Conservation (phyloP, 768 basidiomycete genomes). For the Leccinum arenicola region DNA sequence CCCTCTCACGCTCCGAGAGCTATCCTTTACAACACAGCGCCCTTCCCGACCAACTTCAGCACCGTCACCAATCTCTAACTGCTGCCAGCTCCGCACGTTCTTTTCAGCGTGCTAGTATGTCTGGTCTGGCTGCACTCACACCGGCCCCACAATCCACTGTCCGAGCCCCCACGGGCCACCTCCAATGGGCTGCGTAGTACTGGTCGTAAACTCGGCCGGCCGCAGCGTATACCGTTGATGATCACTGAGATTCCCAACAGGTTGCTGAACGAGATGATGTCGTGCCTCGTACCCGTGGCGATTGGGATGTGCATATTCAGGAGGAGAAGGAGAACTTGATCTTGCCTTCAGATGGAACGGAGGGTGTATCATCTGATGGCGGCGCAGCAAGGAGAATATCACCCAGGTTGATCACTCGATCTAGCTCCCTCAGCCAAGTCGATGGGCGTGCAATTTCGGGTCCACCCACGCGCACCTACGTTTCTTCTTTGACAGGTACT, state of each 20-base stretch:
- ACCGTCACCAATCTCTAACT: conserved; percentile 26
- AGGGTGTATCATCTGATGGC: conserved; percentile 25
- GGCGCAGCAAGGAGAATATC: conserved; percentile 22
- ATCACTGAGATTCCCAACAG: conserved; percentile 32
- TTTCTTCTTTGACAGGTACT: conserved; percentile 23
- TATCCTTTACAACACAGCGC: conserved; percentile 42
- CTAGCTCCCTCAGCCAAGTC: conserved; percentile 32
- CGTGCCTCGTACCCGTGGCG: conserved; percentile 25
- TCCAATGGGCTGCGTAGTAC: conserved; percentile 35
- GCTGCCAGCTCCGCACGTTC: conserved; percentile 39
- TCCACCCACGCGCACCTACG: conserved; percentile 32
- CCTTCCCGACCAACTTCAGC: conserved; percentile 30
- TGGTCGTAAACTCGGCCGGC: conserved; percentile 33
- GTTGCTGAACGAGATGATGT: conserved; percentile 36
- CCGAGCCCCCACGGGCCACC: conserved; percentile 27
- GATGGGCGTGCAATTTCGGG: conserved; percentile 35
- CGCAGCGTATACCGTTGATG: conserved; percentile 38
- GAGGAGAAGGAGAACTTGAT: conserved; percentile 42
- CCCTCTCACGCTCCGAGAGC: conserved; percentile 68
- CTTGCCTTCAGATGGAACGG: conserved; percentile 24
- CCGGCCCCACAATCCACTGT: conserved; percentile 28
- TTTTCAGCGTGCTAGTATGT: conserved; percentile 66
- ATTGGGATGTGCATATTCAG: conserved; percentile 29
- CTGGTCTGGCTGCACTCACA: conserved; percentile 48
- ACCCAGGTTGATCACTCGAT: conserved; percentile 29